These are phyloP conservation scores for Teunomyces barrocoloradensis DNA, from an alignment of 805 yeast species.

Conservation along the genomic window DNA sequence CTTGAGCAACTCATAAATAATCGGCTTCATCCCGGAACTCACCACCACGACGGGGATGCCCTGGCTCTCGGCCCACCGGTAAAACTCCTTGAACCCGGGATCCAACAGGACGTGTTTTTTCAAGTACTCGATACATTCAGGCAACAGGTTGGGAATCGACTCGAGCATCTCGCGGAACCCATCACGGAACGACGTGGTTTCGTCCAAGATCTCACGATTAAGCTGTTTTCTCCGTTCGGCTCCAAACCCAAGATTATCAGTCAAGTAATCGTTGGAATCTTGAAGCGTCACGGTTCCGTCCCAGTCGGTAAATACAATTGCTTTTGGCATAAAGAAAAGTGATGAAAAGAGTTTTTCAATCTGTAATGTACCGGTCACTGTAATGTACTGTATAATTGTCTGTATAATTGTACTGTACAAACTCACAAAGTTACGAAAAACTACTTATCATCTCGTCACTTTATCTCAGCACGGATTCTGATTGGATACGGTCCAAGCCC, in stretches of 20 bases:
- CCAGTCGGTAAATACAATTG: slow-evolving; percentile 94
- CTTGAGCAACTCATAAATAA: slow-evolving; percentile 73
- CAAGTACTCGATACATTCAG: slow-evolving; percentile 73
- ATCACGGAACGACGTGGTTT: slow-evolving; percentile 67
- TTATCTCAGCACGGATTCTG: no score
- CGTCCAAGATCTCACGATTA: slow-evolving; percentile 71
- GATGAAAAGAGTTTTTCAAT: no score
- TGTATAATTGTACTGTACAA: no score
- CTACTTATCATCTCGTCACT: no score
- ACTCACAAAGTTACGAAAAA: no score
- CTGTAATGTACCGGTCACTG: no score
- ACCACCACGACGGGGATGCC: slow-evolving; percentile 84
- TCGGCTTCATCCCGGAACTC: slow-evolving; percentile 91
- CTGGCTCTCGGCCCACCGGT: slow-evolving; percentile 69
- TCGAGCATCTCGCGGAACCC: slow-evolving; percentile 84
- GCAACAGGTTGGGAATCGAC: slow-evolving; percentile 71
- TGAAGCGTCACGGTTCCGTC: slow-evolving; percentile 97
- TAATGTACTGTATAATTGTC: no score
- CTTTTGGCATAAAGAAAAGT: slow-evolving; percentile 31
- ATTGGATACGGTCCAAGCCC: no score
- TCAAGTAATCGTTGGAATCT: slow-evolving; percentile 89
- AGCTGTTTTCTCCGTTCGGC: slow-evolving; percentile 59
- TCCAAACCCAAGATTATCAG: slow-evolving; percentile 90
- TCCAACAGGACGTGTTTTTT: slow-evolving; percentile 70
- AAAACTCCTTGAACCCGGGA: slow-evolving; percentile 84